Percentiles rank a stretch among this genome's conserved stretches.
phyloP scores from a whole-genome alignment of 2,329 filamentous ascomycete genomes.

The Aspergillus alliaceus region DNA sequence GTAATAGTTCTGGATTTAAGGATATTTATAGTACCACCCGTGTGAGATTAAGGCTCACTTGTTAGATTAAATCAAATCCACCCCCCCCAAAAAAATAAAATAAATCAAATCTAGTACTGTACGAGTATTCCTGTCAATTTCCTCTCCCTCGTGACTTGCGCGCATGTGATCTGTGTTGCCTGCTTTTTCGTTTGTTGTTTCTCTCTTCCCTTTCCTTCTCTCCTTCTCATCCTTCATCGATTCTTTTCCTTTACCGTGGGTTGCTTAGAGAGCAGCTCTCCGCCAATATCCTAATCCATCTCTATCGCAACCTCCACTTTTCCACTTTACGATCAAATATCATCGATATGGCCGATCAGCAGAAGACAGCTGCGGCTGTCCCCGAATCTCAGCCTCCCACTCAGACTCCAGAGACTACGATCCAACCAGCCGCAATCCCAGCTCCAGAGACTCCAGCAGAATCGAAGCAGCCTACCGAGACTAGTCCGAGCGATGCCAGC shows the following conservation, averaged over 20 bases:
- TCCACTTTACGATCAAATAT: neutral
- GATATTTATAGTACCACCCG: conserved; percentile 1
- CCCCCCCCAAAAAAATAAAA: neutral
- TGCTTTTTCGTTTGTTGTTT: conserved; percentile 2
- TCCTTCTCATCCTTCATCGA: neutral
- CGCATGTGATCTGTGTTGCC: conserved; percentile 5
- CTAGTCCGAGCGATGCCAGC: conserved; percentile 2
- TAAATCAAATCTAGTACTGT: neutral
- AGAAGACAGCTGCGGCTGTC: neutral
- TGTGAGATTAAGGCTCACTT: neutral
- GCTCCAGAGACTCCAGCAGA: conserved; percentile 4
- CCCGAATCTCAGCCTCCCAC: conserved; percentile 3
- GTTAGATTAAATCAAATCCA: neutral
- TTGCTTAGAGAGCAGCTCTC: neutral
- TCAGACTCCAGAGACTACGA: neutral
- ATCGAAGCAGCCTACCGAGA: conserved; percentile 9
- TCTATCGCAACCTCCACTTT: neutral
- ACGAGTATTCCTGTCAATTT: neutral
- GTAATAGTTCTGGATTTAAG: neutral
- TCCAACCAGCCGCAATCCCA: neutral
- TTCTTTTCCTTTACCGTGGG: neutral
- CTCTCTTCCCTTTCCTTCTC: conserved; percentile 1
- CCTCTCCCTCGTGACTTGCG: neutral
- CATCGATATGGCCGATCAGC: conserved; percentile 5
- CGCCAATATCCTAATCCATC: neutral